Evolutionary conservation across 2,329 filamentous ascomycete species (phyloP).

Genomic region (Ophiocordyceps sinensis): DNA sequence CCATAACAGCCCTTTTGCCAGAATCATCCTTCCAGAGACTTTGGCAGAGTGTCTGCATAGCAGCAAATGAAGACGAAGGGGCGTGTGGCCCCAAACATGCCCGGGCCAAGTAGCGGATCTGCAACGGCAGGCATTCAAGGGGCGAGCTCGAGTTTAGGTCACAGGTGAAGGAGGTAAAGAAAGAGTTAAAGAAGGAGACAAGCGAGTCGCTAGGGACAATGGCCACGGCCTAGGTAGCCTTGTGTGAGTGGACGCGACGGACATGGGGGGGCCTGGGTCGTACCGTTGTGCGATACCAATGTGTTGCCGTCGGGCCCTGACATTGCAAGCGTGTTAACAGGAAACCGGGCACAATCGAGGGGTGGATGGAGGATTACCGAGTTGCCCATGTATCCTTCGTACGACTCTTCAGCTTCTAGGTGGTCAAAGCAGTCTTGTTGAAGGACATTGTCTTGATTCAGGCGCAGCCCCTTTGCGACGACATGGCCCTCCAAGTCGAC

Average conservation of each 20-base stretch:
- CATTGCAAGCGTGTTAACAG: neutral
- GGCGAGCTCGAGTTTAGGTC: too few species aligned
- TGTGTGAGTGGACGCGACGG: neutral
- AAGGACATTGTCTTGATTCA: slow-evolving; percentile 11
- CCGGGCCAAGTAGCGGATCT: slow-evolving; percentile 4
- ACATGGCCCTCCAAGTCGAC: slow-evolving; percentile 12
- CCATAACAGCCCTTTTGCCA: neutral
- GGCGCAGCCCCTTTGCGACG: slow-evolving; percentile 4
- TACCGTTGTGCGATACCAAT: slow-evolving; percentile 12
- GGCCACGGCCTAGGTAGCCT: slow-evolving; percentile 5
- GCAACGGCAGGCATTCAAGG: too few species aligned
- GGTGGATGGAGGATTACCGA: slow-evolving; percentile 7
- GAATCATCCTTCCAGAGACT: neutral
- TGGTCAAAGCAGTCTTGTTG: slow-evolving; percentile 8
- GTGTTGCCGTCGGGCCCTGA: slow-evolving; percentile 9
- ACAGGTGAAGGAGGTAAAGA: slow-evolving; percentile 1
- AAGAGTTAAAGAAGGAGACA: slow-evolving; percentile 3
- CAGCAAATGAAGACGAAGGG: neutral
- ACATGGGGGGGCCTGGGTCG: neutral
- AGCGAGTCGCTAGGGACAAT: slow-evolving; percentile 8
- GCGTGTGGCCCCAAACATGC: slow-evolving; percentile 1
- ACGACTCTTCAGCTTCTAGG: slow-evolving; percentile 7
- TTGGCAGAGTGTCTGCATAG: slow-evolving; percentile 2
- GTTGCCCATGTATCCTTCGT: slow-evolving; percentile 14
- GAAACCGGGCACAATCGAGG: neutral